phyloP scores from a whole-genome alignment of 2,329 filamentous ascomycete species.

The Amylocarpus encephaloides region DNA sequence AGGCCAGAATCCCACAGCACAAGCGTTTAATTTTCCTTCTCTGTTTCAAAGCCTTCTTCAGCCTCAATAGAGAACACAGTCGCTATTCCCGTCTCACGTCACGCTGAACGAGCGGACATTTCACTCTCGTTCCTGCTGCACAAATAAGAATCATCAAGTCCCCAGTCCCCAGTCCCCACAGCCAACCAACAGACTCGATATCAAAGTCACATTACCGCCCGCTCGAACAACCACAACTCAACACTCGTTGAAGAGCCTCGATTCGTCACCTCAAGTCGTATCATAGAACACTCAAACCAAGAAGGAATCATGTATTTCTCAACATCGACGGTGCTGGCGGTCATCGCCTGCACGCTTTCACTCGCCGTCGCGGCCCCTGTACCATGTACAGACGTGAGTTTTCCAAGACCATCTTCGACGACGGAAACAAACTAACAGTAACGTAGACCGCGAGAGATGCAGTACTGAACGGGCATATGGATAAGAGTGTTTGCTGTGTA shows the following conservation, averaged over 20 bases:
- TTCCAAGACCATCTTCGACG: neutral
- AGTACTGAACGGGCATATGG: constrained; percentile 23
- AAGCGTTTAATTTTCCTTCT: too few relatives aligned
- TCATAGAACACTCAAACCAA: neutral
- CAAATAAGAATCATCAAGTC: neutral
- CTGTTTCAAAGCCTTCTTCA: neutral
- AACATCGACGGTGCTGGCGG: constrained; percentile 10
- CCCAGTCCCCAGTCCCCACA: neutral
- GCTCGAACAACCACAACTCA: neutral
- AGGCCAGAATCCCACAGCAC: too few relatives aligned
- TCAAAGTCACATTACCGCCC: neutral
- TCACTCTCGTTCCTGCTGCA: neutral
- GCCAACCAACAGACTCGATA: neutral
- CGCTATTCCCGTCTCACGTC: neutral
- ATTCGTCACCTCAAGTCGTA: neutral
- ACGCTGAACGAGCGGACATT: neutral
- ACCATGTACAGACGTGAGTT: constrained; percentile 24
- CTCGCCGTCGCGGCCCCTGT: constrained; percentile 18
- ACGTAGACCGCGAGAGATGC: constrained; percentile 17
- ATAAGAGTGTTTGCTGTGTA: constrained; percentile 23
- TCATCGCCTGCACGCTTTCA: constrained; percentile 12
- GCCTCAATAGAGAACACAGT: neutral
- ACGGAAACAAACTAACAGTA: constrained; percentile 2
- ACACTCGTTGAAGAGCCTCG: neutral
- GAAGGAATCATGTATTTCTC: constrained; percentile 17